Conservation (phyloP, 306 rosid genomes). For the Vigna nakashimae region DNA sequence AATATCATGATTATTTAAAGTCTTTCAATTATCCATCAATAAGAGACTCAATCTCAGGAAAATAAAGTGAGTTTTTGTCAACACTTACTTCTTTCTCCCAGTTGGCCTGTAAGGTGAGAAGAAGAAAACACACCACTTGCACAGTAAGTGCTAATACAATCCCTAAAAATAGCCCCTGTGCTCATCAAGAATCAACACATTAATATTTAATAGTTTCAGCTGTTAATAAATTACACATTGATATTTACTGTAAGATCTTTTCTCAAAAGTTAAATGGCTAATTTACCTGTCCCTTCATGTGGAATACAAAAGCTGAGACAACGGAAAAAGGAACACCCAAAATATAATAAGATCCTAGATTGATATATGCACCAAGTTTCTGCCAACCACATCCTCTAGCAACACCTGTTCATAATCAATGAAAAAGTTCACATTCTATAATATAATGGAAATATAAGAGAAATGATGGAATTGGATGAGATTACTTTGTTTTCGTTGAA, state of each 20-base stretch:
- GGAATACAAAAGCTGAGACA: conserved; percentile 45
- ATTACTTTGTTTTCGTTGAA: not conserved
- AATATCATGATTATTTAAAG: fast-evolving
- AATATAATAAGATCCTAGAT: conserved; percentile 52
- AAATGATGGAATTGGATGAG: not conserved
- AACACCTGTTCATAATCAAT: conserved; percentile 42
- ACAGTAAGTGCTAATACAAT: conserved; percentile 45
- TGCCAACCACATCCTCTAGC: conserved; percentile 59
- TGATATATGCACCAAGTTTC: conserved; percentile 52
- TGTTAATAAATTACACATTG: not conserved
- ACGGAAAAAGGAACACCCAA: conserved; percentile 43
- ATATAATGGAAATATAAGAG: not conserved
- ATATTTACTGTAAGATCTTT: not conserved
- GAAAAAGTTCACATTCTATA: conserved; percentile 2
- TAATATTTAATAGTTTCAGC: no score
- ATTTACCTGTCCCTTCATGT: conserved; percentile 48
- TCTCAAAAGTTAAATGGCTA: not conserved
- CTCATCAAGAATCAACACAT: conserved; percentile 16
- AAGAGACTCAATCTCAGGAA: no score
- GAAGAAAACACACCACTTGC: conserved; percentile 49
- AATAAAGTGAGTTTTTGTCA: no score
- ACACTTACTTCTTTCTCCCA: conserved; percentile 58
- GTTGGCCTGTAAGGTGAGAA: conserved; percentile 41
- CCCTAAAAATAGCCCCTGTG: conserved; percentile 60
- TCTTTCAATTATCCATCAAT: no score